Evolutionary conservation across 176 grass and related monocot species (phyloP), one percentile per base, ranked within the genome.

Genomic region (Otatea glauca): DNA sequence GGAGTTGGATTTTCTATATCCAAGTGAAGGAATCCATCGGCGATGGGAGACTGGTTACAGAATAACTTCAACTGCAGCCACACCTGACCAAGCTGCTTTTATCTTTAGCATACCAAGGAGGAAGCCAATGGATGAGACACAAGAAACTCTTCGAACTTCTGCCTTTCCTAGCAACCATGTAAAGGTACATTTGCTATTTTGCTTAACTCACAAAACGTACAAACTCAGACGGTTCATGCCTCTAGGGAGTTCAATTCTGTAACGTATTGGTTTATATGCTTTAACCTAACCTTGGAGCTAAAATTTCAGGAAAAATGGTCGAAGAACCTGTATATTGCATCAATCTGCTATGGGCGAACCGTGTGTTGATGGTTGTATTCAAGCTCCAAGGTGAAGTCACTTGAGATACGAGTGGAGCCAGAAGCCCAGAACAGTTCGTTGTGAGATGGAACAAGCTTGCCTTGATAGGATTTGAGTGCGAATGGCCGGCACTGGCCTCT

Each of bases 1-100:
- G 74, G 94, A 97, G 78, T 70, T 97, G 75, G 94, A 97, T 81
- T 97, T 97, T 74, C 79, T 97, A 34, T 97, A 97, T 73, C 94
- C 94, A 59, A 97, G 94, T 75, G 94, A 97, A 78, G 92, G 94
- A 18, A 90, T 97, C 37, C 94, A 92, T 82, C 72, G 59, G 67
- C 88, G 94, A 60, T 97, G 94, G 94, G 87, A 90, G 68, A 82
- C 47, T 76, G 92, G 94, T 47, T 97, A 90, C 79, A 89, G 94
- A 70, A 97, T 97, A 77, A 97, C 94, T n/a, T 90, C 94, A 32
- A 86, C 83, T 53, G 94, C 91, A 65, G 89, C 91, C 32, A 97
- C 94, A 5, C 79, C 91, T 17, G 91, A 94, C 72, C 91, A 94
- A 77, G 87, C 89, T 51, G 94, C 94, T 45, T 86, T 97, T 71